Conservation (phyloP, 176 grass and related monocot genomes). For the Alloteropsis semialata region DNA sequence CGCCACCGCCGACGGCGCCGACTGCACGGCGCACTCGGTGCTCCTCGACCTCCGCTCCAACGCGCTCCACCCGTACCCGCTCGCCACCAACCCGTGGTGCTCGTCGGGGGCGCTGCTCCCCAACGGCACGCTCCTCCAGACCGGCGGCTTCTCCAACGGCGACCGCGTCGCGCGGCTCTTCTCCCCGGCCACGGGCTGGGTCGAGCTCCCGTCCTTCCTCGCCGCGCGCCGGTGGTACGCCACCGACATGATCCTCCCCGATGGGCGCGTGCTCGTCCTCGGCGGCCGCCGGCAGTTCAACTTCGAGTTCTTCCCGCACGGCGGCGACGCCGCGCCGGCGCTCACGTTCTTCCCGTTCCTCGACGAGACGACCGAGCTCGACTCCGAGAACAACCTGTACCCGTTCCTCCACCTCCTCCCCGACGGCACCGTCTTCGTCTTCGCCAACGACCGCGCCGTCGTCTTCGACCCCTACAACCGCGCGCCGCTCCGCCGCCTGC, state of each 20-base stretch:
- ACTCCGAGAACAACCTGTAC: slow-evolving; percentile 86
- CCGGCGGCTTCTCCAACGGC: slow-evolving; percentile 72
- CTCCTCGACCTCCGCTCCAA: slow-evolving; percentile 28
- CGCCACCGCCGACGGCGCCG: background rate
- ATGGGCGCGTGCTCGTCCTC: slow-evolving; percentile 66
- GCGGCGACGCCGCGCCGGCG: background rate
- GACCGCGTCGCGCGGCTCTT: slow-evolving; percentile 69
- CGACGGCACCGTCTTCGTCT: slow-evolving; percentile 72
- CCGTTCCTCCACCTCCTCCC: slow-evolving; percentile 92
- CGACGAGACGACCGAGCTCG: slow-evolving; percentile 59
- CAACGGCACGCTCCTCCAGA: slow-evolving; percentile 80
- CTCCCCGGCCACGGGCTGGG: slow-evolving; percentile 56
- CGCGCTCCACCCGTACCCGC: slow-evolving; percentile 46
- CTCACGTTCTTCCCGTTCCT: slow-evolving; percentile 65
- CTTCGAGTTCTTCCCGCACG: slow-evolving; percentile 71
- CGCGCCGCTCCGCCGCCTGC: slow-evolving; percentile 41
- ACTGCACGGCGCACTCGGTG: slow-evolving; percentile 83
- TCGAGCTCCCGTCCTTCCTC: slow-evolving; percentile 41
- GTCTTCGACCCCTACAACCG: slow-evolving; percentile 53
- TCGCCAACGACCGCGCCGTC: slow-evolving; percentile 71
- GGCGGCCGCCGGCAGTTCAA: slow-evolving; percentile 71
- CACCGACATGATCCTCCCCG: slow-evolving; percentile 61
- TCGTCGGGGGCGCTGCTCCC: slow-evolving; percentile 75
- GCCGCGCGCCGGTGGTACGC: slow-evolving; percentile 65
- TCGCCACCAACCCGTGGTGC: slow-evolving; percentile 82